Evolutionary conservation across 2,329 filamentous ascomycete species (phyloP), one percentile per base, ranked within the genome.

Genomic region (Exophiala spinifera): DNA sequence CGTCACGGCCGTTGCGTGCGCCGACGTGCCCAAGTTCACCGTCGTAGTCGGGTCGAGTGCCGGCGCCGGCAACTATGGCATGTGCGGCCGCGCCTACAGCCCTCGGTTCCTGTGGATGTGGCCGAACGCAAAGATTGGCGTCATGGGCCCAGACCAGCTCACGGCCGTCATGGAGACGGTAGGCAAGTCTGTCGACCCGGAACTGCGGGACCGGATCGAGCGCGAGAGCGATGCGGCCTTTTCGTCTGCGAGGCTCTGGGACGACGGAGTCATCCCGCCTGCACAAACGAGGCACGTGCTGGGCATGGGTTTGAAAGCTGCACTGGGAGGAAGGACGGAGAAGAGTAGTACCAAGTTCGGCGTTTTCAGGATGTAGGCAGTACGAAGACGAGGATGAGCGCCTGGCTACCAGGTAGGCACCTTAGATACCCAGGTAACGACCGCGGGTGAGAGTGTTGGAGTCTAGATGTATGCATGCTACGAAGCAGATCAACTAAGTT

Each of bases 11-110:
- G 94, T 97, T 10, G 89, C 91, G 7, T 96, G 91, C 68, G 91
- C 92, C 3, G 84, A 94, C 62, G 92, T 97, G 39, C 92, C 94
- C 63, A 97, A 99, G 72, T 92, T 97, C 68, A 99, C 94, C 0
- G 89, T 99, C 14, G 89, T 99, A 1, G 86, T 96, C n/a, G 94
- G 94, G 20, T 88, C 88, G 25, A 91, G 87, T 69, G 94, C 94
- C 61, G 92, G 92, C 55, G 92, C 92, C 6, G 94, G 94, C 3
- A 99, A 97, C 72, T 99, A 99, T 69, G 94, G 92, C 65, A 99
- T 99, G 94, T 97, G 83, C 68, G 94, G 94, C 19, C 82, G 94
- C 47, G 92, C 94, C 1, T 99, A 96, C 72, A 84, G 83, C n/a
- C 92, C 92, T 0, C 79, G 91, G 11, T 90, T 97, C 71, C 73